These are phyloP conservation scores for Populus tomentosa DNA, from an alignment of 441 rosid genomes.

Conservation along the genomic window DNA sequence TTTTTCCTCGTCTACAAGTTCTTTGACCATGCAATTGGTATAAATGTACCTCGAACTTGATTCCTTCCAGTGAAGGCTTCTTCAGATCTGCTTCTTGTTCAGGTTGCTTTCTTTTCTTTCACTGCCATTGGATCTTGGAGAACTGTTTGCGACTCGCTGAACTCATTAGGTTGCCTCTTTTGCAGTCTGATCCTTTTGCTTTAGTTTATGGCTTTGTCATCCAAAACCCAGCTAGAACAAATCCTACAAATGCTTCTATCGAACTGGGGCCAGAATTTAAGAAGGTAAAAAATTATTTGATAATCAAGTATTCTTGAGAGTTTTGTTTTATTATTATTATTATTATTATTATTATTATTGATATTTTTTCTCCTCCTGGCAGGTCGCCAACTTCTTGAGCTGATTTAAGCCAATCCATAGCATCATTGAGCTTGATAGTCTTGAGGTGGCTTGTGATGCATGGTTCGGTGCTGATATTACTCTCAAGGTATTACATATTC, in stretches of 20 bases:
- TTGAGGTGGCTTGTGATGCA: constrained; percentile 89
- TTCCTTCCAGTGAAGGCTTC: constrained; percentile 89
- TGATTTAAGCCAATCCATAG: constrained; percentile 86
- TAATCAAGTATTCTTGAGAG: background rate
- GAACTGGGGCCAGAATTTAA: constrained; percentile 93
- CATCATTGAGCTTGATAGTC: constrained; percentile 74
- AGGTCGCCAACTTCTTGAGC: constrained; percentile 64
- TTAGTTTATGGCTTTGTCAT: constrained; percentile 61
- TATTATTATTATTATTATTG: too few species aligned
- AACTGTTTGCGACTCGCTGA: constrained; percentile 4
- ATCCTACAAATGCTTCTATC: constrained; percentile 29
- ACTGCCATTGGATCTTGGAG: background rate
- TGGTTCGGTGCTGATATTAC: constrained; percentile 64
- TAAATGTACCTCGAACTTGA: constrained; percentile 76
- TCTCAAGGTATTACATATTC: constrained; percentile 57
- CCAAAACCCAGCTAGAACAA: constrained; percentile 64
- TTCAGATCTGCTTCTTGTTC: constrained; percentile 73
- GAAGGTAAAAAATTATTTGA: constrained; percentile 46
- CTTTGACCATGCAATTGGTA: constrained; percentile 76
- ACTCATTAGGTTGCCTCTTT: constrained; percentile 11
- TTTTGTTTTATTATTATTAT: background rate
- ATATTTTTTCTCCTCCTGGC: constrained; percentile 8
- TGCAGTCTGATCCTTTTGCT: constrained; percentile 89
- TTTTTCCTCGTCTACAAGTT: constrained; percentile 30
- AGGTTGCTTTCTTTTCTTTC: constrained; percentile 28